These are phyloP conservation scores for Penicillium sp. DNA, from an alignment of 2,329 filamentous ascomycete species.

Conservation along the genomic window DNA sequence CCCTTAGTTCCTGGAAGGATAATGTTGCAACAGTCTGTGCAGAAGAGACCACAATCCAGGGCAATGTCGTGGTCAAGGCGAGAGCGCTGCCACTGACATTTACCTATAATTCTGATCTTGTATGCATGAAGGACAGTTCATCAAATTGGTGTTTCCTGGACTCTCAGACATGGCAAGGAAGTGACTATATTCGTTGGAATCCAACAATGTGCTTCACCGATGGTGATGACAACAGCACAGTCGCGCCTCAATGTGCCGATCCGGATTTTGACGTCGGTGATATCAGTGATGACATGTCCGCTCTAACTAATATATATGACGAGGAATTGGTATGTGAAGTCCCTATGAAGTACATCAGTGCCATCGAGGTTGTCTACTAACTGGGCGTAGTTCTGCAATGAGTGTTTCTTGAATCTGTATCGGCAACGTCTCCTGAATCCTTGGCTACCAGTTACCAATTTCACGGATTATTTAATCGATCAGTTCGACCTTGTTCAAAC, in stretches of 20 bases:
- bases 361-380: neutral
- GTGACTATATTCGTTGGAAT: conserved; percentile 2
- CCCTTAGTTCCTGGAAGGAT: neutral
- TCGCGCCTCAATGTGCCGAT: neutral
- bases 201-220: neutral
- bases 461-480: too few species aligned
- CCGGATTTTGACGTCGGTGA: neutral
- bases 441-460: neutral
- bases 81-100: neutral
- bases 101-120: neutral
- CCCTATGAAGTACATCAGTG: neutral
- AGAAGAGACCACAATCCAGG: neutral
- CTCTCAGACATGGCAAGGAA: conserved; percentile 2
- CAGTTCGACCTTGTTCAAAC: neutral
- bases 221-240: neutral
- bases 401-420: neutral
- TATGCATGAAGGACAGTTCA: neutral
- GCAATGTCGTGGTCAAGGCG: neutral
- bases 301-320: neutral
- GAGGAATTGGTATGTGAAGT: neutral
- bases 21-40: conserved; percentile 1
- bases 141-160: conserved; percentile 1
- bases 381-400: conserved; percentile 1
- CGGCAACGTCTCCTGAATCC: neutral
- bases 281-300: neutral